A percentile compares a stretch with the other conserved stretches of the same genome.
phyloP scores from a whole-genome alignment of 352 stramenopile species.

The Thalassiosira hispida region DNA sequence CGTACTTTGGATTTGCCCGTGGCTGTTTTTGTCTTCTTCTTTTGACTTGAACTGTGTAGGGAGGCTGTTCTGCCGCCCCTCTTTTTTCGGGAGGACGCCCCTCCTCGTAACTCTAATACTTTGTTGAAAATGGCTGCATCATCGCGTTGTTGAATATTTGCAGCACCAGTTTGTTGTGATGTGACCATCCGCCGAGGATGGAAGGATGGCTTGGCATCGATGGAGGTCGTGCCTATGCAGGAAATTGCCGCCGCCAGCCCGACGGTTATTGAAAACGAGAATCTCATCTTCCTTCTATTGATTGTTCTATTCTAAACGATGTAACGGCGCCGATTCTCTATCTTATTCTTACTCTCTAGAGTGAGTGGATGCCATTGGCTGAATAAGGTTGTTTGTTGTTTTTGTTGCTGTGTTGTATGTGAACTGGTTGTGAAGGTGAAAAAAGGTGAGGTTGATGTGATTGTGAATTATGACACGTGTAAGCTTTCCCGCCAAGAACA shows the following conservation, averaged over 20 bases:
- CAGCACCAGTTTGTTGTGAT: neutral
- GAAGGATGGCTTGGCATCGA: slow-evolving; percentile 6
- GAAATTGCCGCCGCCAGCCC: slow-evolving; percentile 14
- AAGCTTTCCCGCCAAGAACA: neutral
- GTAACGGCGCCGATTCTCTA: neutral
- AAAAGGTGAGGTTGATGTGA: neutral
- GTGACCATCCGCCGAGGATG: neutral
- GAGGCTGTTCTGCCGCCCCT: slow-evolving; percentile 56
- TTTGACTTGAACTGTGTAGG: slow-evolving; percentile 38
- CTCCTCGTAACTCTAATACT: slow-evolving; percentile 59
- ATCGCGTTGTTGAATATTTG: neutral
- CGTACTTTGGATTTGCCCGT: slow-evolving; percentile 79
- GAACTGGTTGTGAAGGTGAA: slow-evolving; percentile 8
- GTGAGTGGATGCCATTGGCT: too few relatives aligned
- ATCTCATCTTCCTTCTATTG: slow-evolving; percentile 13
- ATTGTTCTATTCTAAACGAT: neutral
- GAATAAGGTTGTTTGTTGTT: too few relatives aligned
- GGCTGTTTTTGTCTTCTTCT: slow-evolving; percentile 58
- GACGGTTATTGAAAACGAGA: slow-evolving; percentile 23
- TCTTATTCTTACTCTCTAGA: neutral
- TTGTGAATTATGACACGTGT: slow-evolving; percentile 20
- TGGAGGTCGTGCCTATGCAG: slow-evolving; percentile 19
- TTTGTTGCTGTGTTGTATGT: too few relatives aligned
- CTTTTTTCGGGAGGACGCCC: slow-evolving; percentile 58
- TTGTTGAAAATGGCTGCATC: slow-evolving; percentile 2